A percentile compares a stretch with the other conserved stretches of the same genome.
These are phyloP conservation scores for Trichophyton mentagrophytes DNA, from an alignment of 2,329 filamentous ascomycete genomes.

Conservation along the genomic window DNA sequence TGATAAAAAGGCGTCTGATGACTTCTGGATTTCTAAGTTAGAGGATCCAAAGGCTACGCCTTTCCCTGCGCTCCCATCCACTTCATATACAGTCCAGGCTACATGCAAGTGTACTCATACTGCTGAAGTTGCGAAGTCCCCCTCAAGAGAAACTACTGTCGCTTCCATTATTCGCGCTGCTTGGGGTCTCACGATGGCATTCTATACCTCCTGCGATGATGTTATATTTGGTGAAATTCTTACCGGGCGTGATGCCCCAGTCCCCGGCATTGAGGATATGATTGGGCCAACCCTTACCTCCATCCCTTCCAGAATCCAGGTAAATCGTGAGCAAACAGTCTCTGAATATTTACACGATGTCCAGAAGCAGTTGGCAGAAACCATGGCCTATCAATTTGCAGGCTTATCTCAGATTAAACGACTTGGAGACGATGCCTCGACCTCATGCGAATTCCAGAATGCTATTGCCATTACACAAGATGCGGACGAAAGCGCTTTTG, in stretches of 20 bases:
- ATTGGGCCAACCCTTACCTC: slow-evolving; percentile 31
- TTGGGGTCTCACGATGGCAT: slow-evolving; percentile 26
- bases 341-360: slow-evolving; percentile 41
- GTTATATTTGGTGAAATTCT: slow-evolving; percentile 31
- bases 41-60: slow-evolving; percentile 8
- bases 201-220: slow-evolving; percentile 27
- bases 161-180: slow-evolving; percentile 28
- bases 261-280: slow-evolving; percentile 28
- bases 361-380: slow-evolving; percentile 40
- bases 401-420: slow-evolving; percentile 36
- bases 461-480: slow-evolving; percentile 24
- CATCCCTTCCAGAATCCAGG: slow-evolving; percentile 25
- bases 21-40: slow-evolving; percentile 14
- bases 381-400: slow-evolving; percentile 49
- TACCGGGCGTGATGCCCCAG: slow-evolving; percentile 28
- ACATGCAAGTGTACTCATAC: slow-evolving; percentile 5
- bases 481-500: slow-evolving; percentile 14
- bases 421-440: slow-evolving; percentile 33
- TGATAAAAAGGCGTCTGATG: slow-evolving; percentile 8
- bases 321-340: slow-evolving; percentile 24
- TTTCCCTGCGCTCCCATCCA: slow-evolving; percentile 11
- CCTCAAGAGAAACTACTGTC: slow-evolving; percentile 12
- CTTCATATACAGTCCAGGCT: slow-evolving; percentile 9
- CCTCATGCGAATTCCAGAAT: slow-evolving; percentile 30
- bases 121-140: not conserved